A percentile compares a stretch with the other conserved stretches of the same genome.
Conservation (phyloP, 257 asterid species). For the Solanum chilense region DNA sequence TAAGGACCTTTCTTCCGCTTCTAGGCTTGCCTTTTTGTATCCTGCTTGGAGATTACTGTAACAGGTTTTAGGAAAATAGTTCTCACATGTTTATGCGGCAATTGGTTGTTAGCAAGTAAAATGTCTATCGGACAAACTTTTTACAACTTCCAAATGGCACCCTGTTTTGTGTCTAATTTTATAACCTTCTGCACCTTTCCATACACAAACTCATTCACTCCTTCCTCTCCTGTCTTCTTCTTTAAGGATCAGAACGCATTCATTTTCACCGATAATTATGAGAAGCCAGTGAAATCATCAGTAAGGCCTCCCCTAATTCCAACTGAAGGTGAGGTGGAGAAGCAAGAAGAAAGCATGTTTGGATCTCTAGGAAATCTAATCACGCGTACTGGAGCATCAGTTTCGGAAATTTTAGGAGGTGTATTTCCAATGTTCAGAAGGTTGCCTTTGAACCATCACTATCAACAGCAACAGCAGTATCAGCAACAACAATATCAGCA, state of each 20-base stretch:
- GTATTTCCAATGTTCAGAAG: conserved; percentile 54
- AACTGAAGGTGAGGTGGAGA: conserved; percentile 59
- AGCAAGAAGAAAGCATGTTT: conserved; percentile 59
- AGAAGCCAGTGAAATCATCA: conserved; percentile 46
- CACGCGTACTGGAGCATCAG: conserved; percentile 55
- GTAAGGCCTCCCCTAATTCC: conserved; percentile 64
- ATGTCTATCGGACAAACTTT: background rate
- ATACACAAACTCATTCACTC: background rate
- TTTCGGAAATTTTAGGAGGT: conserved; percentile 53
- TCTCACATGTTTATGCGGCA: background rate
- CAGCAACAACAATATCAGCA: conserved; percentile 11
- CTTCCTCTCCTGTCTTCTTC: background rate
- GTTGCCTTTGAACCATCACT: conserved; percentile 22
- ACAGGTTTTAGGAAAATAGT: background rate
- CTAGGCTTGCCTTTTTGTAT: background rate
- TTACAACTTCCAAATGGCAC: background rate
- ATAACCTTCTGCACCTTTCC: background rate
- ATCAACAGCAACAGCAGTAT: conserved; percentile 15
- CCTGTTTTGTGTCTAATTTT: background rate
- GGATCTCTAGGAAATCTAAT: conserved; percentile 52
- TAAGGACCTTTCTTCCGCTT: background rate
- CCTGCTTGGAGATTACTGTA: background rate
- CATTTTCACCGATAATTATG: conserved; percentile 20
- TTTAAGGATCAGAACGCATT: conserved; percentile 32
- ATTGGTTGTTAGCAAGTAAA: background rate